Evolutionary conservation across 345 rosid genomes (phyloP).

Genomic region (Carallia brachiata): DNA sequence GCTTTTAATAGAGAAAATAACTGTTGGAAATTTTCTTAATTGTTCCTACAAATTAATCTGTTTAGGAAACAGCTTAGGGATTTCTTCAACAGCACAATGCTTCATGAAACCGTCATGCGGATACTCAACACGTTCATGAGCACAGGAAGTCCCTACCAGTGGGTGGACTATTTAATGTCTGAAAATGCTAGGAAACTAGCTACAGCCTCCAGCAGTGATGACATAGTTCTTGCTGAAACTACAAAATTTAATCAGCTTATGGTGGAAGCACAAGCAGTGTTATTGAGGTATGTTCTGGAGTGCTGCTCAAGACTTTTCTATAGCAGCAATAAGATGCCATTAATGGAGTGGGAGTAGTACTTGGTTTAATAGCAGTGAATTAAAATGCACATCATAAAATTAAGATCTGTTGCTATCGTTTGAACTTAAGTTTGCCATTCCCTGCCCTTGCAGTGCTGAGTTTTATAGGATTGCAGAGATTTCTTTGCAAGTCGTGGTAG

Average conservation of each 20-base stretch:
- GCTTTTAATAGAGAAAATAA: not conserved
- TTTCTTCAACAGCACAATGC: slow-evolving; percentile 39
- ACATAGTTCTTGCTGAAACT: slow-evolving; percentile 27
- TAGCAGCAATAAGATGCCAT: not conserved
- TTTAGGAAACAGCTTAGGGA: slow-evolving; percentile 85
- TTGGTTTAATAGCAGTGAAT: not conserved
- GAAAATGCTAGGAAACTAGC: slow-evolving; percentile 42
- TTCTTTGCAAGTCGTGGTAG: slow-evolving; percentile 54
- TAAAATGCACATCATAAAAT: not conserved
- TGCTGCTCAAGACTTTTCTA: not conserved
- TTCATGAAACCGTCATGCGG: slow-evolving; percentile 62
- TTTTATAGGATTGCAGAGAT: slow-evolving; percentile 53
- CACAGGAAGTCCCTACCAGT: slow-evolving; percentile 63
- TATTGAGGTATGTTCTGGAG: slow-evolving; percentile 54
- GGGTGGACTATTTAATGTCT: slow-evolving; percentile 82
- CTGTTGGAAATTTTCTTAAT: not conserved
- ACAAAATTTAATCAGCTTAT: slow-evolving; percentile 74
- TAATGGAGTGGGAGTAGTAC: not conserved
- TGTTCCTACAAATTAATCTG: slow-evolving; percentile 5
- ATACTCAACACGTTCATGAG: slow-evolving; percentile 77
- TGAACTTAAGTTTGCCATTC: not conserved
- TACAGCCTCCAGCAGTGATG: slow-evolving; percentile 32
- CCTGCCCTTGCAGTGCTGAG: slow-evolving; percentile 62
- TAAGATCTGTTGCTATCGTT: not conserved
- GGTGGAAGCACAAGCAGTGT: slow-evolving; percentile 69